A percentile compares a stretch with the other conserved stretches of the same genome.
These are phyloP conservation scores for Phytophthora fragariae DNA, from an alignment of 352 stramenopile species.

Conservation along the genomic window DNA sequence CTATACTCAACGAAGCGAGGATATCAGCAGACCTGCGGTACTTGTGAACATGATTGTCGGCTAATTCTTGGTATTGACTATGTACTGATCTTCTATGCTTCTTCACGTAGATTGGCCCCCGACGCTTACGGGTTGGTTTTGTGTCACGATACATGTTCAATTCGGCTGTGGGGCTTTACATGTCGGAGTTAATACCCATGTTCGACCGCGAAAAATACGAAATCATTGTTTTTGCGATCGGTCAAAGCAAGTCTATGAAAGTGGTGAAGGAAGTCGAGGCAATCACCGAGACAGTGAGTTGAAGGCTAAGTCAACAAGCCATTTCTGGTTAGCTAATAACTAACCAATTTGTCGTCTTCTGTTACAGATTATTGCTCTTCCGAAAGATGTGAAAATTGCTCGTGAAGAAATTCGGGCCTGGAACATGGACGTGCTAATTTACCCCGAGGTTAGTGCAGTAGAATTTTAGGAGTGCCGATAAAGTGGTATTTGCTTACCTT, in stretches of 20 bases:
- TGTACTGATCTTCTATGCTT: slow-evolving; percentile 9
- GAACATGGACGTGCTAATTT: slow-evolving; percentile 74
- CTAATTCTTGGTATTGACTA: neutral
- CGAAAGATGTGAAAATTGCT: slow-evolving; percentile 52
- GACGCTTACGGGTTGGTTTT: slow-evolving; percentile 69
- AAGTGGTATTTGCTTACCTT: slow-evolving; percentile 4
- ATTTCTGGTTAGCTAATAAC: neutral
- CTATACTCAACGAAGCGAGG: slow-evolving; percentile 29
- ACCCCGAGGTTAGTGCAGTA: slow-evolving; percentile 59
- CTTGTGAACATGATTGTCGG: neutral
- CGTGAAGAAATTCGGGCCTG: slow-evolving; percentile 59
- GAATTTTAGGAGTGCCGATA: neutral
- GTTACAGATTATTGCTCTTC: slow-evolving; percentile 59
- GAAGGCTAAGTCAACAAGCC: neutral
- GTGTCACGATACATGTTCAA: slow-evolving; percentile 71
- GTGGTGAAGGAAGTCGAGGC: slow-evolving; percentile 49
- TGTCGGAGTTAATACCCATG: slow-evolving; percentile 68
- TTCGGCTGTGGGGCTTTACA: slow-evolving; percentile 57
- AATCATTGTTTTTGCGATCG: slow-evolving; percentile 71
- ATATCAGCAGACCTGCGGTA: slow-evolving; percentile 31
- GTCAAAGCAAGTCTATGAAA: slow-evolving; percentile 66
- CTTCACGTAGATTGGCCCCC: slow-evolving; percentile 33
- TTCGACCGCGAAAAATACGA: slow-evolving; percentile 73
- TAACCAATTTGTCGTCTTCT: neutral
- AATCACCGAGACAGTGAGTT: slow-evolving; percentile 53